A percentile compares a stretch with the other conserved stretches of the same genome.
Evolutionary conservation across 2,329 filamentous ascomycete genomes (phyloP).

Genomic region (Ploettnerulaceae sp.): DNA sequence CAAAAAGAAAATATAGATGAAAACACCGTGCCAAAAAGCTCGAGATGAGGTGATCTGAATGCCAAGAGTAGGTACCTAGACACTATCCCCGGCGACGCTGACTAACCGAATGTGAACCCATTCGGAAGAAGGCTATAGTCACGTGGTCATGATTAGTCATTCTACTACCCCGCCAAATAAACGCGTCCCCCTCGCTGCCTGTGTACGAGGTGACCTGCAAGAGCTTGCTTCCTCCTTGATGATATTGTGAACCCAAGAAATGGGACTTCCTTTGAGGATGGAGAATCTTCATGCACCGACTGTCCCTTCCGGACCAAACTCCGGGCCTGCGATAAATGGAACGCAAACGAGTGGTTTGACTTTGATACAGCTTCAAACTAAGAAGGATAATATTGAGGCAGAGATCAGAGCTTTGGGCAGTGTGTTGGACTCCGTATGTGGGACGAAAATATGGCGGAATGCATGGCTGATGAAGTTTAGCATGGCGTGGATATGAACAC

Average conservation of each 20-base stretch:
- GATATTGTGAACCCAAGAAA: constrained; percentile 14
- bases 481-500: constrained; percentile 94
- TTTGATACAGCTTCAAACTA: constrained; percentile 72
- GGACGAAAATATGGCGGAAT: not conserved
- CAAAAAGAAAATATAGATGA: too few relatives aligned
- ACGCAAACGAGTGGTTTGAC: constrained; percentile 57
- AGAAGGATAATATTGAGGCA: constrained; percentile 79
- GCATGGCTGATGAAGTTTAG: constrained; percentile 42
- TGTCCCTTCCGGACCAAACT: constrained; percentile 72
- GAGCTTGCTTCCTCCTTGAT: not conserved
- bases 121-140: not conserved
- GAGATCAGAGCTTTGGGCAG: constrained; percentile 80
- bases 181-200: constrained; percentile 18
- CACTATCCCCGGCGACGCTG: too few relatives aligned
- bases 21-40: too few relatives aligned
- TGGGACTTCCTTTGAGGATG: constrained; percentile 42
- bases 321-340: constrained; percentile 55
- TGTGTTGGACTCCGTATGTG: constrained; percentile 78
- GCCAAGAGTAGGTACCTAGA: too few relatives aligned
- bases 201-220: constrained; percentile 19
- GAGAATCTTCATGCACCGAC: constrained; percentile 65
- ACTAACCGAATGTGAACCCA: too few relatives aligned
- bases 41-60: too few relatives aligned
- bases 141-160: not conserved
- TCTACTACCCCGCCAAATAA: constrained; percentile 21